These are phyloP conservation scores for Sordariomycetes sp. DNA, from an alignment of 2,329 filamentous ascomycete species.

Conservation along the genomic window DNA sequence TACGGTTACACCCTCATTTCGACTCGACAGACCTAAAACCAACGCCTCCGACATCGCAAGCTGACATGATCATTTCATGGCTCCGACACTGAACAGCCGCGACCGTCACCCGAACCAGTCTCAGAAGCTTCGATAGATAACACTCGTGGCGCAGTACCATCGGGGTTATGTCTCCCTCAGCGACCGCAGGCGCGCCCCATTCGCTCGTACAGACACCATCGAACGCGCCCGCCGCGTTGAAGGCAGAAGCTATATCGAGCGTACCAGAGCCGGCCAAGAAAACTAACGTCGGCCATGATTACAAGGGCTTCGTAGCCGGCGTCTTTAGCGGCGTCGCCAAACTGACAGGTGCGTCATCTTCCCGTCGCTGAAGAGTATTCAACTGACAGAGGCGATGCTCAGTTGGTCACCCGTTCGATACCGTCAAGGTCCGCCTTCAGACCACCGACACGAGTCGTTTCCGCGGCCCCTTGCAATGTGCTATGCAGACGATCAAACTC, in stretches of 20 bases:
- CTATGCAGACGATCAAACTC: slow-evolving; percentile 73
- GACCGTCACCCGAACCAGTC: too few species aligned
- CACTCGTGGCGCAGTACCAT: too few species aligned
- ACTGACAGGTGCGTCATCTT: slow-evolving; percentile 51
- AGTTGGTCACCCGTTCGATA: slow-evolving; percentile 79
- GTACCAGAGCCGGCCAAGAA: background rate
- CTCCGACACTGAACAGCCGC: too few species aligned
- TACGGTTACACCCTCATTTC: too few species aligned
- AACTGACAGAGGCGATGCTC: slow-evolving; percentile 1
- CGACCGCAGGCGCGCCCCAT: background rate
- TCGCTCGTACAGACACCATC: background rate
- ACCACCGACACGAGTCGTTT: slow-evolving; percentile 74
- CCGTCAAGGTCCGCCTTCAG: slow-evolving; percentile 92
- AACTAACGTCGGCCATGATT: slow-evolving; percentile 36
- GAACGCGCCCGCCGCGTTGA: background rate
- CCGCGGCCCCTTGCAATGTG: slow-evolving; percentile 75
- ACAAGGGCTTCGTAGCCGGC: slow-evolving; percentile 96
- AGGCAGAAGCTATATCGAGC: background rate
- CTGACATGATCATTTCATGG: too few species aligned
- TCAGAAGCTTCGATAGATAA: too few species aligned
- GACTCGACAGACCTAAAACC: too few species aligned
- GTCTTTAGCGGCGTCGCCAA: slow-evolving; percentile 92
- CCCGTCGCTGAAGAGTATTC: background rate
- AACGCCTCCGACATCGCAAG: background rate
- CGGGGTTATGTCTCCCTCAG: background rate